These are phyloP conservation scores for Platanus orientalis DNA, from an alignment of 164 flowering plant genomes.

Conservation along the genomic window DNA sequence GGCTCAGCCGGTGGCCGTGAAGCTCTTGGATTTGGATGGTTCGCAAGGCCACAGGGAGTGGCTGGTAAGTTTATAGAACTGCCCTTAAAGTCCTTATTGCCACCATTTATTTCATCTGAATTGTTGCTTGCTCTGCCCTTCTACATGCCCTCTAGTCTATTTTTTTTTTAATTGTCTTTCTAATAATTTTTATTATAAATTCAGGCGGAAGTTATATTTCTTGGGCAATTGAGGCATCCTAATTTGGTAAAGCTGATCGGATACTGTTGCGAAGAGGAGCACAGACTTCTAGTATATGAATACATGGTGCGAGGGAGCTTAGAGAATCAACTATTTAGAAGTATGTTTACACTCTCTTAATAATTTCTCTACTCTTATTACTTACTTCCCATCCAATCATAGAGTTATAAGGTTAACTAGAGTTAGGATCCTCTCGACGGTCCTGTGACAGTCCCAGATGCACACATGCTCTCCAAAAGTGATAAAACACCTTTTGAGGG, in stretches of 20 bases:
- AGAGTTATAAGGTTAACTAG: no score
- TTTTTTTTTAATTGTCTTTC: background rate
- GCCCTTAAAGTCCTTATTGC: no score
- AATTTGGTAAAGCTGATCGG: slow-evolving; percentile 26
- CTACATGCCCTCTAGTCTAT: background rate
- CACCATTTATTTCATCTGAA: no score
- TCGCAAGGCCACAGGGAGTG: slow-evolving; percentile 36
- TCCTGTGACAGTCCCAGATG: no score
- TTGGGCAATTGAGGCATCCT: slow-evolving; percentile 60
- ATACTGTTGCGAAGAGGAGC: slow-evolving; percentile 64
- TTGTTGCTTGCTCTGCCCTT: no score
- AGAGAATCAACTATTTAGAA: slow-evolving; percentile 65
- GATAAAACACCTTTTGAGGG: no score
- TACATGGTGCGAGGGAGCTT: slow-evolving; percentile 67
- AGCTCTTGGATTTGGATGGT: slow-evolving; percentile 51
- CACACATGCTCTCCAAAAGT: no score
- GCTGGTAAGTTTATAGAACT: slow-evolving; percentile 40
- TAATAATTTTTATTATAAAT: background rate
- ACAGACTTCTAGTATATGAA: slow-evolving; percentile 28
- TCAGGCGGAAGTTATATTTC: slow-evolving; percentile 65
- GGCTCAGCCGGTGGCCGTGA: slow-evolving; percentile 75
- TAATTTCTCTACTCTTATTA: no score
- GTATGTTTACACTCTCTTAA: slow-evolving; percentile 25
- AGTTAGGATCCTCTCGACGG: no score
- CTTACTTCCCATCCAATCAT: no score